Percentiles rank a stretch among this genome's conserved stretches.
Evolutionary conservation across 805 yeast genomes (phyloP).

Genomic region (Hanseniaspora jakobsenii): DNA sequence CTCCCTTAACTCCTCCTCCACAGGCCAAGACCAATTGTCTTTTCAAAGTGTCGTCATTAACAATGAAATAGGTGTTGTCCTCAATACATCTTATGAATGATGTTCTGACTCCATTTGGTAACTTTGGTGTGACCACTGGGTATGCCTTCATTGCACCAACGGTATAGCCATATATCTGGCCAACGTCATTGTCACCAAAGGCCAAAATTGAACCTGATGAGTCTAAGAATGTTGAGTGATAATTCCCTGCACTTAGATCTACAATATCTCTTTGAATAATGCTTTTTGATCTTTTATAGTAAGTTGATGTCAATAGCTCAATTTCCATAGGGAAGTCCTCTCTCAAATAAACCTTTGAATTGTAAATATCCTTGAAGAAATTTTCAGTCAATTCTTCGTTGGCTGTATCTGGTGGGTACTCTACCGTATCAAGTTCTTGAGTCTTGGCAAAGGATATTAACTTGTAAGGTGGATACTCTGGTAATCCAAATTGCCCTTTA

Average conservation of each 20-base stretch:
- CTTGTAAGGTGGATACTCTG: slow-evolving; percentile 41
- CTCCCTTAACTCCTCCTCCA: slow-evolving; percentile 81
- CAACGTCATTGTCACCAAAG: slow-evolving; percentile 74
- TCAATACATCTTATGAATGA: slow-evolving; percentile 56
- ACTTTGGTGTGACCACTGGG: slow-evolving; percentile 26
- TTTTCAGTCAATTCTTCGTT: neutral
- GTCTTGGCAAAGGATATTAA: slow-evolving; percentile 17
- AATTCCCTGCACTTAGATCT: slow-evolving; percentile 59
- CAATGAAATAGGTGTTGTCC: slow-evolving; percentile 45
- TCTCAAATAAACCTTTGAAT: neutral
- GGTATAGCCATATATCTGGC: slow-evolving; percentile 43
- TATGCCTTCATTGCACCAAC: slow-evolving; percentile 22
- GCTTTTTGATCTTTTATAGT: slow-evolving; percentile 16
- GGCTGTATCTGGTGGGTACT: slow-evolving; percentile 11
- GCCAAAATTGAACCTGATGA: slow-evolving; percentile 58
- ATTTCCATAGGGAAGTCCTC: slow-evolving; percentile 15
- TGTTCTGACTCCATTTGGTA: slow-evolving; percentile 33
- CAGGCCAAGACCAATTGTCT: slow-evolving; percentile 40
- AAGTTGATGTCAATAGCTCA: slow-evolving; percentile 25
- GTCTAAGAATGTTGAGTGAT: slow-evolving; percentile 64
- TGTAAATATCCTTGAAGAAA: neutral
- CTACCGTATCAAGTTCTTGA: slow-evolving; percentile 19
- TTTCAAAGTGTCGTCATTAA: slow-evolving; percentile 23
- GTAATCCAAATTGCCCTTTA: slow-evolving; percentile 78
- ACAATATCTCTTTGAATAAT: slow-evolving; percentile 35